Evolutionary conservation across 2,329 filamentous ascomycete genomes (phyloP).

Genomic region (Rutstroemia sp.): DNA sequence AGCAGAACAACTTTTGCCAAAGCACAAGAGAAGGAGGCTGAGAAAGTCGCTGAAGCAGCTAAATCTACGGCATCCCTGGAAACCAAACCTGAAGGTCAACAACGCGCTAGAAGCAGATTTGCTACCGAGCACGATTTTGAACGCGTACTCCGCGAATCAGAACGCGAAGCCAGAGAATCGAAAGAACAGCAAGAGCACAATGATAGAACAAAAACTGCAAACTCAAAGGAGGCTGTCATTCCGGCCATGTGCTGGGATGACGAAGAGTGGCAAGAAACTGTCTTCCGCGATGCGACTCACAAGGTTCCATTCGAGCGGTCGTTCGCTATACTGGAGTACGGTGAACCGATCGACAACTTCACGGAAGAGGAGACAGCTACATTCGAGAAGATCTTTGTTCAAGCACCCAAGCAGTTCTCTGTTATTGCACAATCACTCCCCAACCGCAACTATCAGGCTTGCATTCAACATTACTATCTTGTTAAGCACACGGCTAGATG

Average conservation of each 20-base stretch:
- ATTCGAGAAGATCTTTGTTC: conserved; percentile 69
- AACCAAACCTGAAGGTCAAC: conserved; percentile 48
- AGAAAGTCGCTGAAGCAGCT: conserved; percentile 22
- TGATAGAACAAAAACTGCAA: conserved; percentile 63
- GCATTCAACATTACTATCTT: conserved; percentile 81
- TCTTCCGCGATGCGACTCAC: conserved; percentile 60
- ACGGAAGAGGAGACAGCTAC: conserved; percentile 59
- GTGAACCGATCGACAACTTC: conserved; percentile 69
- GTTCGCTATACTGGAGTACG: conserved; percentile 62
- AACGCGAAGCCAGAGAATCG: conserved; percentile 62
- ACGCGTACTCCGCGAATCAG: conserved; percentile 63
- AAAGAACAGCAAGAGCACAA: conserved; percentile 58
- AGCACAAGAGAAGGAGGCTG: conserved; percentile 19
- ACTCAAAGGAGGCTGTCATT: conserved; percentile 68
- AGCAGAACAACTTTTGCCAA: conserved; percentile 26
- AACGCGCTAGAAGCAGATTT: conserved; percentile 45
- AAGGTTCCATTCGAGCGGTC: conserved; percentile 58
- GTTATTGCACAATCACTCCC: conserved; percentile 63
- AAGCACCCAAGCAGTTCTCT: conserved; percentile 76
- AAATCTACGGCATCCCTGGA: conserved; percentile 39
- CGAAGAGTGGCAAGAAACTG: conserved; percentile 49
- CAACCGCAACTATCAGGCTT: conserved; percentile 65
- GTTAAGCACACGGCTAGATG: conserved; percentile 75
- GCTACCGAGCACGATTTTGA: conserved; percentile 69
- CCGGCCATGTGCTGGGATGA: conserved; percentile 61